Conservation (phyloP, 2,329 filamentous ascomycete species). For the Talaromyces sp. region DNA sequence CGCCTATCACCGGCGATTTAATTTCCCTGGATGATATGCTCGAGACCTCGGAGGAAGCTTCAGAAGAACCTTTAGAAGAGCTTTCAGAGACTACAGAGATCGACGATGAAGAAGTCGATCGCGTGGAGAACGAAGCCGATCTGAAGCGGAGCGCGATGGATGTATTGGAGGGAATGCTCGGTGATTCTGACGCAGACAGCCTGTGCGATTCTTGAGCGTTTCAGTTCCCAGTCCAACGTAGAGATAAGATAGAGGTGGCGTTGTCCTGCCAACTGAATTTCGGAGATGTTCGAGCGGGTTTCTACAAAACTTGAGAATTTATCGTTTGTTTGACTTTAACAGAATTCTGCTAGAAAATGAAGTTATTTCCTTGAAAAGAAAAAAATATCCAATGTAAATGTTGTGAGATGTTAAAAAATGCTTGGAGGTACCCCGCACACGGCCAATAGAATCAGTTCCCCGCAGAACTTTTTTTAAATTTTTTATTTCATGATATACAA, state of each 20-base stretch:
- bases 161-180: constrained; percentile 12
- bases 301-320: not conserved
- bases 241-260: not conserved
- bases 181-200: constrained; percentile 1
- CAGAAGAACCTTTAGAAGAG: not conserved
- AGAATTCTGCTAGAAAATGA: not conserved
- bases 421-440: constrained; percentile 6
- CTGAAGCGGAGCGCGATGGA: constrained; percentile 23
- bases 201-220: not conserved
- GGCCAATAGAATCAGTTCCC: constrained; percentile 6
- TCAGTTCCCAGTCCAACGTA: not conserved
- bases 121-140: constrained; percentile 19
- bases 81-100: not conserved
- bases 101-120: not conserved
- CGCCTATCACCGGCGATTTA: not conserved
- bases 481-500: constrained; percentile 6
- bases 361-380: not conserved
- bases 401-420: not conserved
- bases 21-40: not conserved
- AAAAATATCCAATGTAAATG: not conserved
- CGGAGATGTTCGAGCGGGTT: not conserved
- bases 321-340: not conserved
- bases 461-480: constrained; percentile 5
- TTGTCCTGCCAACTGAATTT: not conserved
- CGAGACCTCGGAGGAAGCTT: not conserved